Base-by-base conservation (phyloP, 257 asterid genomes). In the Ophiorrhiza pumila region DNA sequence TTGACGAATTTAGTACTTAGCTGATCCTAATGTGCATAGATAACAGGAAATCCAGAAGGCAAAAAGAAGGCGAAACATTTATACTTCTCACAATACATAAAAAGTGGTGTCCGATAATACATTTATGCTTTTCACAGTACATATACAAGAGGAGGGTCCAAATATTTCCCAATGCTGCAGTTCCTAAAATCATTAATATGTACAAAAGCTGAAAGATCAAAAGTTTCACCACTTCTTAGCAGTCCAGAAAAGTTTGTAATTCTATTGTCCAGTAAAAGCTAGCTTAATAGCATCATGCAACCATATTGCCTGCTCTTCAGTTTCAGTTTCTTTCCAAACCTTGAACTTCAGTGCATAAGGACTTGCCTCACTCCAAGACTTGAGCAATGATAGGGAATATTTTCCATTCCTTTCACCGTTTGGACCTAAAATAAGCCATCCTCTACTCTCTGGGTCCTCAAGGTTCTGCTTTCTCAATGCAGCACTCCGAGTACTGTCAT, bases 321-420 rank as follows among this genome's bases (percentile, higher is more conserved):
- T 71, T 72, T 79, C 76, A 37, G 74, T 82, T 67, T 79, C 87
- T 72, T 65, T 85, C 88, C 91, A 80, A 22, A 63, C 86, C 77
- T 79, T 87, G 78, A 79, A 80, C 37, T 76, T 39, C 32, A 73
- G 34, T 0, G 89, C 83, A 31, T 67, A 74, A 6, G 29, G 13
- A 34, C 52, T 57, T 2, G 0, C 10, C 32, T 66, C 37, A 18
- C 66, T 79, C 86, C 83, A 88, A 0, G 31, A 7, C 70, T 76
- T 82, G 74, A 89, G 77, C 63, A 82, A 1, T 3, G 81, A 58
- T 61, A 79, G 17, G 2, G 83, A 27, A 74, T 70, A 80, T 65
- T 29, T 77, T 11, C 22, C 53, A 6, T 5, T 15, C n/a, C 5
- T 76, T 62, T 70, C 68, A 8, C 86, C 86, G 34, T 46, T 15